Evolutionary conservation across 176 grass and related monocot genomes (phyloP).

Genomic region (Triticum urartu): DNA sequence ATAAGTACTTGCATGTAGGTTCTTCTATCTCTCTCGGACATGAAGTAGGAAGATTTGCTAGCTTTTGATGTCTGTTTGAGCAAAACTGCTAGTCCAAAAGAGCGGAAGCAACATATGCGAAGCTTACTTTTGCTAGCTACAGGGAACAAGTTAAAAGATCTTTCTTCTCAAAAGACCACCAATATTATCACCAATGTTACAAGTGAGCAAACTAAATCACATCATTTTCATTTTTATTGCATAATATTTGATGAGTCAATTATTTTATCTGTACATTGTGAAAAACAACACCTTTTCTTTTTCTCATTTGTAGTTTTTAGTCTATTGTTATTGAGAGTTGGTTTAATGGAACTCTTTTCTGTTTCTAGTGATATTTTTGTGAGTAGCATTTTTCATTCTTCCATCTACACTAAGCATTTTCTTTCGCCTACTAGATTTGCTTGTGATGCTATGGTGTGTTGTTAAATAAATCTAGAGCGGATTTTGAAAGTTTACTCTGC

Average conservation of each 20-base stretch:
- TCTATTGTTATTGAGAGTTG: background rate
- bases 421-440: background rate
- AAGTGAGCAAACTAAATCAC: conserved; percentile 39
- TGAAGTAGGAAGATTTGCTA: conserved; percentile 74
- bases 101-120: conserved; percentile 83
- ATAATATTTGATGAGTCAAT: background rate
- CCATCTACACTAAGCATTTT: background rate
- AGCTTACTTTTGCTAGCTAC: conserved; percentile 88
- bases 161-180: conserved; percentile 73
- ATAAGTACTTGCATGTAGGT: conserved; percentile 49
- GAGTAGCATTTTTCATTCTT: background rate
- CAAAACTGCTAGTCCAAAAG: conserved; percentile 89
- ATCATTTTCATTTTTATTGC: conserved; percentile 9
- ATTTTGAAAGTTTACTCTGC: background rate
- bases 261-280: background rate
- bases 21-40: conserved; percentile 71
- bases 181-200: conserved; percentile 96
- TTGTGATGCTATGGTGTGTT: background rate
- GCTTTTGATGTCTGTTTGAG: conserved; percentile 82
- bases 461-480: background rate
- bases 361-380: background rate
- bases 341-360: background rate
- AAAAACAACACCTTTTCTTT: background rate
- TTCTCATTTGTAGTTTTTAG: background rate
- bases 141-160: conserved; percentile 88